Conservation (phyloP, 2,329 filamentous ascomycete genomes). For the Tolypocladium nubicola region DNA sequence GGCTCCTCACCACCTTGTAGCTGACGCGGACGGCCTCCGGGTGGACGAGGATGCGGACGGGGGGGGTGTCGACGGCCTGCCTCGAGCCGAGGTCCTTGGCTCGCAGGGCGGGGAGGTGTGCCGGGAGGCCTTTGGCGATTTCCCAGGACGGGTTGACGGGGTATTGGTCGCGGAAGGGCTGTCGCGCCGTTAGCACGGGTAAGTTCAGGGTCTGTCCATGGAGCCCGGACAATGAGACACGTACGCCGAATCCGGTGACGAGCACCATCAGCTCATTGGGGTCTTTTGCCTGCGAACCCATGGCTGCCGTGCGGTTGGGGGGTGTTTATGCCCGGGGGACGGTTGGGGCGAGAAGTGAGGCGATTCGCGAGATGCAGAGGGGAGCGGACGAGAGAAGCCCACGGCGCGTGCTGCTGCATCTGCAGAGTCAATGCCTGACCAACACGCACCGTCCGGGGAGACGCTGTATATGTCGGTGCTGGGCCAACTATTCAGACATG, state of each 20-base stretch:
- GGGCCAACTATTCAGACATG: background rate
- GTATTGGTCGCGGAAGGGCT: conserved; percentile 68
- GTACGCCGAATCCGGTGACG: conserved; percentile 52
- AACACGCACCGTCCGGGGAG: background rate
- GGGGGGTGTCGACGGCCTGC: conserved; percentile 20
- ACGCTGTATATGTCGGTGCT: background rate
- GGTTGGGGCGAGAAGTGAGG: background rate
- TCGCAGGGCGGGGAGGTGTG: conserved; percentile 44
- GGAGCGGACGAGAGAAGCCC: background rate
- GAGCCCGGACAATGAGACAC: conserved; percentile 12
- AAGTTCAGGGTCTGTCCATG: background rate
- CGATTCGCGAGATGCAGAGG: background rate
- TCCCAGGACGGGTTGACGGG: conserved; percentile 73
- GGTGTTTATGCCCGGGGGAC: background rate
- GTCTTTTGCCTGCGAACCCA: conserved; percentile 24
- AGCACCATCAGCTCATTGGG: conserved; percentile 45
- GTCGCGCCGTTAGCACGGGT: conserved; percentile 8
- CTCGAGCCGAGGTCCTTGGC: conserved; percentile 26
- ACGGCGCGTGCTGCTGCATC: background rate
- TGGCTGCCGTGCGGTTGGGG: conserved; percentile 4
- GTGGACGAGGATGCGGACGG: conserved; percentile 54
- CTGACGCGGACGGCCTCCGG: conserved; percentile 58
- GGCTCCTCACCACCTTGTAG: conserved; percentile 53
- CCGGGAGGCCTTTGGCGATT: conserved; percentile 60
- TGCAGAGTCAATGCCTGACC: background rate